Percentiles rank a stretch among this genome's conserved stretches.
Conservation (phyloP, 805 yeast species). For the Brettanomyces custersianus region DNA sequence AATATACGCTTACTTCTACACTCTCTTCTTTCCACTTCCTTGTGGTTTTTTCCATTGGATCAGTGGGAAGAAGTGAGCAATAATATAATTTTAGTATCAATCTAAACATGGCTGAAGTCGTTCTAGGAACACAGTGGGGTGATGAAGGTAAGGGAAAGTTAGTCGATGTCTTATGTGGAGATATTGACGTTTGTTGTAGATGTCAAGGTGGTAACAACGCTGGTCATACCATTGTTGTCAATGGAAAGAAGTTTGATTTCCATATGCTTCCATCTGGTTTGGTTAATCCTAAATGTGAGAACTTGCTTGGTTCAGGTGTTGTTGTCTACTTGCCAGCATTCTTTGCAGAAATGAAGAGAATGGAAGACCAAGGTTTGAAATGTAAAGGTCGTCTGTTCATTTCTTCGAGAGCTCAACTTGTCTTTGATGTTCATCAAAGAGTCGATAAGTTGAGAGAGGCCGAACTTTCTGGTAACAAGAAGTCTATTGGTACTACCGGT, state of each 20-base stretch:
- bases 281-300: conserved; percentile 84
- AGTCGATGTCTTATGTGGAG: conserved; percentile 90
- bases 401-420: conserved; percentile 91
- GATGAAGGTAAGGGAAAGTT: conserved; percentile 99
- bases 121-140: conserved; percentile 99
- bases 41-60: conserved; percentile 2
- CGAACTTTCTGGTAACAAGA: conserved; percentile 72
- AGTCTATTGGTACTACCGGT: conserved; percentile 95
- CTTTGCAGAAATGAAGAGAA: conserved; percentile 73
- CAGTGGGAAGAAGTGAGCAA: conserved; percentile 2
- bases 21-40: not conserved
- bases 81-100: conserved; percentile 1
- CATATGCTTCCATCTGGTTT: conserved; percentile 99
- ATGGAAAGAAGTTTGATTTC: conserved; percentile 84
- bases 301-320: conserved; percentile 92
- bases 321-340: conserved; percentile 93
- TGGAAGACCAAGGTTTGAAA: conserved; percentile 75
- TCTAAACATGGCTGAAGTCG: conserved; percentile 69
- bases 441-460: conserved; percentile 93
- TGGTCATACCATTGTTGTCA: conserved; percentile 96
- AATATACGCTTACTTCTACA: too few relatives aligned
- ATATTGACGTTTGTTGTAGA: conserved; percentile 93
- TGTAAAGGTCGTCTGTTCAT: conserved; percentile 72
- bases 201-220: conserved; percentile 99
- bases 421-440: conserved; percentile 96